Evolutionary conservation across 257 asterid genomes (phyloP).

Genomic region (Nicotiana benthamiana): DNA sequence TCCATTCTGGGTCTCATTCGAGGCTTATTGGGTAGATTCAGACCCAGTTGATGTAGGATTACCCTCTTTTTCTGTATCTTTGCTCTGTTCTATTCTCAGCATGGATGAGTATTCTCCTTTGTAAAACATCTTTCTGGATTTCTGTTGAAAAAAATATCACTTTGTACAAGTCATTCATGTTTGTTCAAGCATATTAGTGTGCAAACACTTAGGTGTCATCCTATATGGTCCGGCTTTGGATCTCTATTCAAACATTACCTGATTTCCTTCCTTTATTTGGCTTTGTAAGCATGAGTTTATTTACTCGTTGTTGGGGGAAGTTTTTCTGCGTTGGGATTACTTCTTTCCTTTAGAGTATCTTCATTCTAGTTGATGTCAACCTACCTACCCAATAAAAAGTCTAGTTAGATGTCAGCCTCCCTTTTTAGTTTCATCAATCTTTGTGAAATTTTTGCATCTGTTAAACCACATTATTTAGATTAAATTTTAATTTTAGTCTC

Average conservation of each 20-base stretch:
- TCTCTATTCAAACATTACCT: neutral
- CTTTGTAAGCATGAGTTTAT: neutral
- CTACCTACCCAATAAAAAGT: too few relatives aligned
- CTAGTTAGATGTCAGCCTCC: neutral
- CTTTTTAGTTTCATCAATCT: neutral
- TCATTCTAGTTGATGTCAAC: neutral
- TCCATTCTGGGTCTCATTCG: neutral
- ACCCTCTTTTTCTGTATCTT: neutral
- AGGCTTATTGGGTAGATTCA: neutral
- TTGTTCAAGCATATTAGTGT: neutral
- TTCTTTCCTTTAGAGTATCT: neutral
- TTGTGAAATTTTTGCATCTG: neutral
- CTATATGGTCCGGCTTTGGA: too few relatives aligned
- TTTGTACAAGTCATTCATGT: neutral
- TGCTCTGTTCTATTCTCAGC: neutral
- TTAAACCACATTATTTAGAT: neutral
- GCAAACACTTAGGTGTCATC: neutral
- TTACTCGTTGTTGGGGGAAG: neutral
- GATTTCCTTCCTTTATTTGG: neutral
- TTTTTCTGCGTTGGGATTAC: neutral
- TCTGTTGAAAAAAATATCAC: neutral
- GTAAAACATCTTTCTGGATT: neutral
- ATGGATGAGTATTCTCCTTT: neutral
- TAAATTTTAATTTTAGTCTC: neutral
- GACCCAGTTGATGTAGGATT: neutral